A percentile compares a stretch with the other conserved stretches of the same genome.
phyloP scores from a whole-genome alignment of 1,284 basidiomycete species.

The Mycena citricolor region DNA sequence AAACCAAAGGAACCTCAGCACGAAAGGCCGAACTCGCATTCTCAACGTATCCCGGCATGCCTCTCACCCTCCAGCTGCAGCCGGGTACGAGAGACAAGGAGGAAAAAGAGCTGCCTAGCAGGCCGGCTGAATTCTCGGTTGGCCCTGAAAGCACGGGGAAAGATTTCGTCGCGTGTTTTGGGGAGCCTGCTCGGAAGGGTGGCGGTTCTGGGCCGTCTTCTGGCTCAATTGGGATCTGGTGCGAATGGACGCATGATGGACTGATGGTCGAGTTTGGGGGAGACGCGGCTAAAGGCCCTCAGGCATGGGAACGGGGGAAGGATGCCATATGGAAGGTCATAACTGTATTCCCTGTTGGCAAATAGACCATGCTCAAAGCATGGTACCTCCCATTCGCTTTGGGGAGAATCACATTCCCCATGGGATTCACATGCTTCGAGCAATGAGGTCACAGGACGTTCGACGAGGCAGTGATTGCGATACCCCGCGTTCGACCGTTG shows the following conservation, averaged over 20 bases:
- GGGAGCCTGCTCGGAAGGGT: conserved; percentile 86
- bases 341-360: conserved; percentile 56
- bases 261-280: conserved; percentile 84
- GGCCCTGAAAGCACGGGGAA: conserved; percentile 61
- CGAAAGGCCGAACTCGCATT: conserved; percentile 46
- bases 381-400: no score
- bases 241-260: conserved; percentile 82
- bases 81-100: conserved; percentile 39
- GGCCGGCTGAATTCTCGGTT: conserved; percentile 46
- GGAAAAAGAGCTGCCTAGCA: conserved; percentile 30
- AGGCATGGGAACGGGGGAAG: conserved; percentile 83
- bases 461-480: no score
- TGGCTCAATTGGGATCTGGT: conserved; percentile 88
- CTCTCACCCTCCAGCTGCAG: conserved; percentile 45
- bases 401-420: no score
- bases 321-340: conserved; percentile 76
- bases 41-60: conserved; percentile 52
- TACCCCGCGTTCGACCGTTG: no score
- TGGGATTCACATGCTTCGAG: no score
- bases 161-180: conserved; percentile 70
- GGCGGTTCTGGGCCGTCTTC: conserved; percentile 78
- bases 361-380: neutral
- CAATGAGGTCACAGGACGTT: no score
- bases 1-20: conserved; percentile 35
- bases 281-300: conserved; percentile 68